These are phyloP conservation scores for Cicer judaicum DNA, from an alignment of 306 rosid species.

Conservation along the genomic window DNA sequence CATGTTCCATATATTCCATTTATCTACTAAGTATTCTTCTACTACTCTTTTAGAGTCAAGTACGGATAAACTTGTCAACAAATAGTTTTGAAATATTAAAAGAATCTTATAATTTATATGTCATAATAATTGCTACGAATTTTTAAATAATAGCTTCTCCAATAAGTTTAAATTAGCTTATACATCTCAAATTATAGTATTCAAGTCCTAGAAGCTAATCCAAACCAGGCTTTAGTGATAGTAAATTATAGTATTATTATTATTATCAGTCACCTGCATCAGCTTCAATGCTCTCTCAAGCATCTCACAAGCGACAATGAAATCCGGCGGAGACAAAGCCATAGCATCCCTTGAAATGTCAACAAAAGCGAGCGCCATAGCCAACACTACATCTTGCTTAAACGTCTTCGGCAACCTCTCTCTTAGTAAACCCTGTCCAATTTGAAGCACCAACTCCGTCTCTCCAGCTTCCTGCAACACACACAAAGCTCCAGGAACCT, in stretches of 20 bases:
- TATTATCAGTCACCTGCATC: slow-evolving; percentile 63
- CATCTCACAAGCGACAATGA: slow-evolving; percentile 78
- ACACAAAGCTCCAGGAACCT: slow-evolving; percentile 97
- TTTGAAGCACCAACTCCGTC: slow-evolving; percentile 70
- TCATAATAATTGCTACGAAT: background rate
- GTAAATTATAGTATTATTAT: background rate
- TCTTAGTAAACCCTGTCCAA: slow-evolving; percentile 77
- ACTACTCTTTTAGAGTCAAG: background rate
- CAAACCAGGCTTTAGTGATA: background rate
- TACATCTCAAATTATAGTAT: background rate
- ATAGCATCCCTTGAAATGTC: slow-evolving; percentile 92
- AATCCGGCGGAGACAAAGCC: slow-evolving; percentile 82
- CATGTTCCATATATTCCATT: background rate
- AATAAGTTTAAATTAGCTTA: background rate
- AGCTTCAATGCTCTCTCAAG: slow-evolving; percentile 96
- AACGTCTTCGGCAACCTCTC: slow-evolving; percentile 90
- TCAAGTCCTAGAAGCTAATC: background rate
- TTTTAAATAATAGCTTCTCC: background rate
- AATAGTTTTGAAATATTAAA: background rate
- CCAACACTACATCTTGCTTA: slow-evolving; percentile 93
- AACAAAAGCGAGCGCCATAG: slow-evolving; percentile 85
- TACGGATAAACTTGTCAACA: background rate
- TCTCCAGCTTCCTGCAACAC: slow-evolving; percentile 93
- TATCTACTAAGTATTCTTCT: background rate
- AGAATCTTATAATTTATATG: background rate